Conservation (phyloP, 148 eudicot species). For the Cornus controversa region DNA sequence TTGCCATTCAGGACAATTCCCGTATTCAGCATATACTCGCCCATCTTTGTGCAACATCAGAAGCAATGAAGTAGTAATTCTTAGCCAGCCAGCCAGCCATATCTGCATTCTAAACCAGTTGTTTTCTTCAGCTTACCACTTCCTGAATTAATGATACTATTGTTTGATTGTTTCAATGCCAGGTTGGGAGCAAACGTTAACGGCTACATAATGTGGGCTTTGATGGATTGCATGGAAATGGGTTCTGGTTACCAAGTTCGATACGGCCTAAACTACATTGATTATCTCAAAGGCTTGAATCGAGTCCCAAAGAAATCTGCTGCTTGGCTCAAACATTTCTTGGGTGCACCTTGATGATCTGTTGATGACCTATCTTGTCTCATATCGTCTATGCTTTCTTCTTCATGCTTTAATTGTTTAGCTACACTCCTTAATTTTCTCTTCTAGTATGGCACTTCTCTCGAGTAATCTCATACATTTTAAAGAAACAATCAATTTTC, state of each 20-base stretch:
- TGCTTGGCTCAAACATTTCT: background rate
- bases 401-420: background rate
- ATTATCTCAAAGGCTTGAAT: background rate
- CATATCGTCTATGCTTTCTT: background rate
- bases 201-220: background rate
- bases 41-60: background rate
- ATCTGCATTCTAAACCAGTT: too few species aligned
- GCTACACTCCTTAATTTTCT: too few species aligned
- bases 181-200: background rate
- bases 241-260: background rate
- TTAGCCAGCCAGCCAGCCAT: too few species aligned
- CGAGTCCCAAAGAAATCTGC: background rate
- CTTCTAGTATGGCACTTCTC: too few species aligned
- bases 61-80: background rate
- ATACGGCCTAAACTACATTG: background rate
- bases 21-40: background rate
- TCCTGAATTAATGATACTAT: too few species aligned
- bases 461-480: too few species aligned
- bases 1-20: background rate
- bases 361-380: background rate
- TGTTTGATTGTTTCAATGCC: background rate
- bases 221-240: background rate
- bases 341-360: background rate
- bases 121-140: too few species aligned
- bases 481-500: too few species aligned